Evolutionary conservation across 495 filamentous ascomycete genomes (phyloP).

Genomic region (Xylaria sp.): DNA sequence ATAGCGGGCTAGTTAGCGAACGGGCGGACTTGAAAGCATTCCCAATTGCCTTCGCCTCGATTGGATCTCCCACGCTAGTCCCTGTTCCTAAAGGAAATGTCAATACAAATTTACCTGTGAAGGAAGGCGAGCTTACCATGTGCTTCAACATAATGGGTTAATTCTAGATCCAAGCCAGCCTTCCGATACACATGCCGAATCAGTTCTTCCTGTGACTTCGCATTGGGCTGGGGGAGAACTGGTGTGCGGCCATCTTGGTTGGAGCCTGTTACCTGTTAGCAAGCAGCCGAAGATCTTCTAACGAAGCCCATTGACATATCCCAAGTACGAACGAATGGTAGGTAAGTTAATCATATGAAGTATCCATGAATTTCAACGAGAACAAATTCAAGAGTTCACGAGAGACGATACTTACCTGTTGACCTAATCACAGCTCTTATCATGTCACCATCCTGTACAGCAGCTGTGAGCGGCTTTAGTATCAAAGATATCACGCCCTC

Average conservation of each 20-base stretch:
- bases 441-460: slow-evolving; percentile 53
- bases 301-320: too few species aligned
- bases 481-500: slow-evolving; percentile 64
- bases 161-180: slow-evolving; percentile 37
- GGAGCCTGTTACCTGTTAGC: too few species aligned
- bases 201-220: slow-evolving; percentile 54
- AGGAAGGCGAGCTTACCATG: slow-evolving; percentile 33
- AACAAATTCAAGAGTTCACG: too few species aligned
- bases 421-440: slow-evolving; percentile 65
- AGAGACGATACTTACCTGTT: too few species aligned
- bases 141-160: slow-evolving; percentile 48
- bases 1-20: neutral
- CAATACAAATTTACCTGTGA: too few species aligned
- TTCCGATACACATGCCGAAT: slow-evolving; percentile 57
- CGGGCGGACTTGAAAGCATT: neutral
- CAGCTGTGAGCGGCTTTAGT: slow-evolving; percentile 61
- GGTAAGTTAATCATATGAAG: too few species aligned
- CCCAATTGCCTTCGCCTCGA: slow-evolving; percentile 35
- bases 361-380: too few species aligned
- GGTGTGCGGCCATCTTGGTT: slow-evolving; percentile 61
- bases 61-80: slow-evolving; percentile 62
- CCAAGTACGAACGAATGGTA: too few species aligned
- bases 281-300: too few species aligned
- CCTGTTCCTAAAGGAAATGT: too few species aligned
- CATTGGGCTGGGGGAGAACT: slow-evolving; percentile 60